phyloP scores from a whole-genome alignment of 305 asterid species.

The Rubia peregrina region DNA sequence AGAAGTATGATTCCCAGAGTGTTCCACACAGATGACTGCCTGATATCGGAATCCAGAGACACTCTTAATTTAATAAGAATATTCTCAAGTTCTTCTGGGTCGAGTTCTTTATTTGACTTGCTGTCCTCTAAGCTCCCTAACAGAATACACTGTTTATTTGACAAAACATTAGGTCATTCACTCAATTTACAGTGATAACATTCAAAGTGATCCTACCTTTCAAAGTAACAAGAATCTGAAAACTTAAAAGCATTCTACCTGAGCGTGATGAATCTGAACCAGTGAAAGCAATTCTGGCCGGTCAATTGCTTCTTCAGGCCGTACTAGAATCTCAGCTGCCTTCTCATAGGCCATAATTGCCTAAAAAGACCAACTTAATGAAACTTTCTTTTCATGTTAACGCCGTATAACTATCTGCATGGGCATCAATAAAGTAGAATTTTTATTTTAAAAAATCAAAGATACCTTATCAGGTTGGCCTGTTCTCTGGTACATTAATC shows the following conservation, averaged over 20 bases:
- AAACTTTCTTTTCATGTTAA: neutral
- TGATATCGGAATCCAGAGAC: conserved; percentile 65
- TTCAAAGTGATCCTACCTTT: neutral
- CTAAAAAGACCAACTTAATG: conserved; percentile 33
- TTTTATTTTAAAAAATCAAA: conserved; percentile 11
- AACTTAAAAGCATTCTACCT: conserved; percentile 35
- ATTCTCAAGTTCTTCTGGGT: conserved; percentile 70
- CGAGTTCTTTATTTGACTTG: conserved; percentile 65
- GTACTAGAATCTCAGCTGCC: conserved; percentile 86
- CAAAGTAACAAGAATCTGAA: neutral
- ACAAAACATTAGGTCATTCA: conserved; percentile 8
- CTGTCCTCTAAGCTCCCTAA: conserved; percentile 71
- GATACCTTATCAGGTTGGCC: conserved; percentile 95
- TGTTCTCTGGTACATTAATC: conserved; percentile 95
- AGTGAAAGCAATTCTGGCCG: conserved; percentile 89
- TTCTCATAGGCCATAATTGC: conserved; percentile 84
- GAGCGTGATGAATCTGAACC: conserved; percentile 95
- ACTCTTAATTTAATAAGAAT: conserved; percentile 63
- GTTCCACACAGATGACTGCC: conserved; percentile 90
- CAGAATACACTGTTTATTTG: conserved; percentile 59
- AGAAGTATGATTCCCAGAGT: conserved; percentile 76
- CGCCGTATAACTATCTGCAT: neutral
- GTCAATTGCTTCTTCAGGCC: conserved; percentile 90
- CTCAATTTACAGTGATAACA: neutral
- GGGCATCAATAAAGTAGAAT: conserved; percentile 11